Conservation (phyloP, 2,329 filamentous ascomycete species). For the Alternaria arbusti region DNA sequence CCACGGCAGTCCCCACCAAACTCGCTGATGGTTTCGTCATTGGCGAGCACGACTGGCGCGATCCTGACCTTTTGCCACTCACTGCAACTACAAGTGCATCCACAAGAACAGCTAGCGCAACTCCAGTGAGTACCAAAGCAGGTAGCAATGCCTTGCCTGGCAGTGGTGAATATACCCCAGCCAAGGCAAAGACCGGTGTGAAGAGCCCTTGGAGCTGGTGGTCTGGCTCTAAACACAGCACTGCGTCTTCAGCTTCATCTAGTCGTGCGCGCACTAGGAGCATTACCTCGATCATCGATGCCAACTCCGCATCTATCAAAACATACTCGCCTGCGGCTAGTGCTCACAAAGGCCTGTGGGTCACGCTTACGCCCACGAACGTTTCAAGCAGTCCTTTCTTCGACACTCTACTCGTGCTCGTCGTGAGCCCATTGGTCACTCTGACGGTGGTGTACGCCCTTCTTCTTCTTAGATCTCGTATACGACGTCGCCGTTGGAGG, state of each 20-base stretch:
- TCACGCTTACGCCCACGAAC: constrained; percentile 91
- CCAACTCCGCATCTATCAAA: constrained; percentile 23
- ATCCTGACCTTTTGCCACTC: constrained; percentile 71
- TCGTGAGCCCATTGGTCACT: constrained; percentile 91
- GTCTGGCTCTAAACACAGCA: constrained; percentile 29
- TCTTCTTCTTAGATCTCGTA: constrained; percentile 83
- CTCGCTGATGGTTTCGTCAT: constrained; percentile 71
- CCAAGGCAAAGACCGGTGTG: constrained; percentile 31
- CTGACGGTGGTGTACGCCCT: constrained; percentile 91
- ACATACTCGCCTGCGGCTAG: constrained; percentile 37
- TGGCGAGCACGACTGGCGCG: constrained; percentile 86
- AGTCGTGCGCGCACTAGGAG: constrained; percentile 19
- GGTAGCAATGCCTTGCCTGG: constrained; percentile 52
- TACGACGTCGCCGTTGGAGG: constrained; percentile 87
- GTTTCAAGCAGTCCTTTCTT: constrained; percentile 91
- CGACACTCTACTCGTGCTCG: constrained; percentile 94
- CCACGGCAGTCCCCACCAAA: constrained; percentile 9
- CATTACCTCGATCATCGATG: constrained; percentile 24
- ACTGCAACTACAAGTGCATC: constrained; percentile 33
- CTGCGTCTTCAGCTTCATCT: constrained; percentile 18
- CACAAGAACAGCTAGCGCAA: background rate
- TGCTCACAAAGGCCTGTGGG: constrained; percentile 83
- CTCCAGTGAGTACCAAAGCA: constrained; percentile 47
- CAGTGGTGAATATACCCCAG: constrained; percentile 19
- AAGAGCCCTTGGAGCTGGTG: constrained; percentile 22